These are phyloP conservation scores for Fusarium foetens DNA, from an alignment of 2,329 filamentous ascomycete species.

Conservation along the genomic window DNA sequence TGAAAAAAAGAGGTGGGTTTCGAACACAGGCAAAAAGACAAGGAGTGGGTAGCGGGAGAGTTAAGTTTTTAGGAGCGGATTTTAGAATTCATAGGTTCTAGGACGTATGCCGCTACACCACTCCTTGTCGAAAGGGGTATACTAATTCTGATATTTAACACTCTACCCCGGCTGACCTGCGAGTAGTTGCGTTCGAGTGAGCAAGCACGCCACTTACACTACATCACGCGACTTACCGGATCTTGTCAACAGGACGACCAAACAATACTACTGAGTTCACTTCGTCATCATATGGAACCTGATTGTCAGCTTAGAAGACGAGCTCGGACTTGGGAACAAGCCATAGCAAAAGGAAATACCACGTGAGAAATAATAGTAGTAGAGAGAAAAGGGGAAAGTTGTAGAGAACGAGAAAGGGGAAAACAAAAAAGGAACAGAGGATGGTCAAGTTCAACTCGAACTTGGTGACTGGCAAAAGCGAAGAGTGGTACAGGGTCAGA, in stretches of 20 bases:
- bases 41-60: slow-evolving; percentile 3
- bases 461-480: neutral
- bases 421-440: neutral
- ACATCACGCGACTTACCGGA: neutral
- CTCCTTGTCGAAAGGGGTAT: neutral
- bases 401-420: too few relatives aligned
- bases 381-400: too few relatives aligned
- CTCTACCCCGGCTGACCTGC: neutral
- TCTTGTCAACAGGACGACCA: neutral
- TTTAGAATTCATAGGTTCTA: slow-evolving; percentile 3
- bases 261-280: neutral
- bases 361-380: accelerated
- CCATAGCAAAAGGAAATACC: neutral
- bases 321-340: neutral
- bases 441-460: neutral
- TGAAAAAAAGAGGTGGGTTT: neutral
- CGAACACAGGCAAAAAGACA: neutral
- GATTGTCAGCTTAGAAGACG: neutral
- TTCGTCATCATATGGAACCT: accelerated
- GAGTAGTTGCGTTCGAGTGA: neutral
- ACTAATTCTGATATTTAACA: neutral
- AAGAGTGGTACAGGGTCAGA: neutral
- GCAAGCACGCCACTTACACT: neutral
- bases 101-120: slow-evolving; percentile 11
- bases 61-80: slow-evolving; percentile 12